phyloP scores from a whole-genome alignment of 305 asterid species.

The Plantago lanceolata region DNA sequence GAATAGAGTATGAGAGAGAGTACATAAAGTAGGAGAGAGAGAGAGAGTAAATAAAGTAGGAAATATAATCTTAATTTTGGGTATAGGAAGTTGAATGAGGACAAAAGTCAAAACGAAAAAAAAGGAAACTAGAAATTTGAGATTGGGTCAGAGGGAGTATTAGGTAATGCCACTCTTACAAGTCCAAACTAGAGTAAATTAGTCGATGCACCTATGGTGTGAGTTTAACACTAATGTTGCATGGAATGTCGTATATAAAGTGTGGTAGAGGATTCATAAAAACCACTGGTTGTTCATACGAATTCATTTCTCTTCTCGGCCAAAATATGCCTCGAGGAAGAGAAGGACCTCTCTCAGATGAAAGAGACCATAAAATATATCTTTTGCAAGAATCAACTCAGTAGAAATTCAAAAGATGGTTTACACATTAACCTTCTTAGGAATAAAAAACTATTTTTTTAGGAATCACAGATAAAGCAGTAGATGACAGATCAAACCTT shows the following conservation, averaged over 20 bases:
- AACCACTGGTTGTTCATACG: not conserved
- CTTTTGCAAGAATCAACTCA: slow-evolving; percentile 19
- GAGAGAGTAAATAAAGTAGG: too few species aligned
- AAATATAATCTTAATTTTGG: too few species aligned
- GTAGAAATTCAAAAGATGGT: slow-evolving; percentile 1
- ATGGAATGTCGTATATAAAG: not conserved
- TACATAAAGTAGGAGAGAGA: too few species aligned
- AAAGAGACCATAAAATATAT: slow-evolving; percentile 7
- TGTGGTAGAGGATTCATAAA: not conserved
- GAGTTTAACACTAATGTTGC: not conserved
- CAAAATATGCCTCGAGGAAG: not conserved
- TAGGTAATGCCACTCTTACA: not conserved
- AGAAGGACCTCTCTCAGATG: not conserved
- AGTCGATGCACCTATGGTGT: not conserved
- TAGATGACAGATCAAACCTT: slow-evolving; percentile 48
- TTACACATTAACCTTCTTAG: not conserved
- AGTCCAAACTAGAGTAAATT: too few species aligned
- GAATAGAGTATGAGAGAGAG: too few species aligned
- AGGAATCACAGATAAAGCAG: slow-evolving; percentile 13
- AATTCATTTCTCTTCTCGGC: not conserved
- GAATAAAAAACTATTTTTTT: slow-evolving; percentile 13
- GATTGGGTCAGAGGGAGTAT: too few species aligned
- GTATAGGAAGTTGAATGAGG: too few species aligned
- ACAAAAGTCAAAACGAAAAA: too few species aligned
- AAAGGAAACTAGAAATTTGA: too few species aligned